phyloP scores from a whole-genome alignment of 768 basidiomycete genomes.

The Lactifluus hygrophoroides region DNA sequence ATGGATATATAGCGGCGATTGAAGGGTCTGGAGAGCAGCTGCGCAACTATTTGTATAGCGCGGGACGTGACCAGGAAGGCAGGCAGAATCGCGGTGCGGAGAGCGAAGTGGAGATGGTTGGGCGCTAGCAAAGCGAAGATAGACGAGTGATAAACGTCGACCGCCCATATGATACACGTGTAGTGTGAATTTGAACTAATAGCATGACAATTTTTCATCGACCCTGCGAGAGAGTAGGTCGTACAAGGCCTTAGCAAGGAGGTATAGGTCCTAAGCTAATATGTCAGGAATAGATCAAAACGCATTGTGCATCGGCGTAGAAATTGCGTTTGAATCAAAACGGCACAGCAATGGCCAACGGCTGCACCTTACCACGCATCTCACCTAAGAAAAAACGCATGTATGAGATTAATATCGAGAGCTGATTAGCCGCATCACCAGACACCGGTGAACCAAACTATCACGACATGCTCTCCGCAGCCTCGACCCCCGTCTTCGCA shows the following conservation, averaged over 20 bases:
- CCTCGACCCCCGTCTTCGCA: slow-evolving; percentile 18
- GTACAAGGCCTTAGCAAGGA: neutral
- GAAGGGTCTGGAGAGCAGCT: neutral
- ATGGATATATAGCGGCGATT: neutral
- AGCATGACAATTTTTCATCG: neutral
- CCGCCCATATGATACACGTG: neutral
- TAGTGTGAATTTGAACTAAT: neutral
- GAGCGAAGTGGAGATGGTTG: neutral
- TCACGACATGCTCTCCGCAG: slow-evolving; percentile 40
- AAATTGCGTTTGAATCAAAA: neutral
- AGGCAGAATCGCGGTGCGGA: neutral
- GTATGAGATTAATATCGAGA: slow-evolving; percentile 49
- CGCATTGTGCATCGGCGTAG: neutral
- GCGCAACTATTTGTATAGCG: neutral
- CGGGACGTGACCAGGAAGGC: neutral
- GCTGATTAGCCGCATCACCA: slow-evolving; percentile 65
- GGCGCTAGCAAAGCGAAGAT: neutral
- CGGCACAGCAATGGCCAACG: neutral
- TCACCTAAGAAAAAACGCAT: neutral
- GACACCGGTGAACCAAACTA: slow-evolving; percentile 30
- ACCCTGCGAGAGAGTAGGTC: neutral
- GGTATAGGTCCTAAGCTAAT: neutral
- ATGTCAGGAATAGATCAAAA: no score
- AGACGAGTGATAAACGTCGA: no score
- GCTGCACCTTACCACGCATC: neutral